phyloP scores from a whole-genome alignment of 2,329 filamentous ascomycete genomes.

The Hypoxylon sp. region DNA sequence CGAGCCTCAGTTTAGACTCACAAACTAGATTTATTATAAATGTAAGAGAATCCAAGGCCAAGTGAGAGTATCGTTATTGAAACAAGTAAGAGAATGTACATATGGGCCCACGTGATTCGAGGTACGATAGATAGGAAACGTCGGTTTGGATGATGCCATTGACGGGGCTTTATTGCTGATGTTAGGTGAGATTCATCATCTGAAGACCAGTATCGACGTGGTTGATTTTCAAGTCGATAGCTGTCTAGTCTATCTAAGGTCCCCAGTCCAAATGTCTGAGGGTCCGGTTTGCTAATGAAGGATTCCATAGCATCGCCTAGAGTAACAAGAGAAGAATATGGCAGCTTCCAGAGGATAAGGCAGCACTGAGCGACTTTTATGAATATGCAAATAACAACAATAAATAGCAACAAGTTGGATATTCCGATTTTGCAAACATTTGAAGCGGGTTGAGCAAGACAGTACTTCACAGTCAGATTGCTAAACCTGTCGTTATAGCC shows the following conservation, averaged over 20 bases:
- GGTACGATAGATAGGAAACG: constrained; percentile 20
- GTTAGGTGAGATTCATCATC: constrained; percentile 3
- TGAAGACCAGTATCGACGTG: constrained; percentile 10
- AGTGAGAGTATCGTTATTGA: constrained; percentile 7
- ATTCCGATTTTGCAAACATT: constrained; percentile 19
- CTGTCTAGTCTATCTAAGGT: constrained; percentile 23
- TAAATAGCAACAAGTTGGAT: constrained; percentile 13
- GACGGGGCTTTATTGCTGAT: constrained; percentile 10
- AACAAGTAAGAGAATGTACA: constrained; percentile 17
- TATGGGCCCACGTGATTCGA: constrained; percentile 19
- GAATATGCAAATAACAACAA: constrained; percentile 22
- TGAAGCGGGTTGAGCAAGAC: constrained; percentile 22
- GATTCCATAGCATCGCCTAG: constrained; percentile 42
- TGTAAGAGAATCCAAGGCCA: background rate
- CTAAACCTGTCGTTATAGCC: constrained; percentile 20
- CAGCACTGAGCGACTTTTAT: constrained; percentile 8
- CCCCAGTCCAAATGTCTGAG: constrained; percentile 24
- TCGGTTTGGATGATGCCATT: constrained; percentile 9
- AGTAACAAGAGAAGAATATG: constrained; percentile 28
- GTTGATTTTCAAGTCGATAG: constrained; percentile 19
- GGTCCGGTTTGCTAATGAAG: constrained; percentile 37
- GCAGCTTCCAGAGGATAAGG: constrained; percentile 30
- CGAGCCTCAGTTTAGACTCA: constrained; percentile 8
- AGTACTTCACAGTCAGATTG: constrained; percentile 31
- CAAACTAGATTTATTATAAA: constrained; percentile 12